phyloP scores from a whole-genome alignment of 768 basidiomycete genomes.

The Terana coerulea region DNA sequence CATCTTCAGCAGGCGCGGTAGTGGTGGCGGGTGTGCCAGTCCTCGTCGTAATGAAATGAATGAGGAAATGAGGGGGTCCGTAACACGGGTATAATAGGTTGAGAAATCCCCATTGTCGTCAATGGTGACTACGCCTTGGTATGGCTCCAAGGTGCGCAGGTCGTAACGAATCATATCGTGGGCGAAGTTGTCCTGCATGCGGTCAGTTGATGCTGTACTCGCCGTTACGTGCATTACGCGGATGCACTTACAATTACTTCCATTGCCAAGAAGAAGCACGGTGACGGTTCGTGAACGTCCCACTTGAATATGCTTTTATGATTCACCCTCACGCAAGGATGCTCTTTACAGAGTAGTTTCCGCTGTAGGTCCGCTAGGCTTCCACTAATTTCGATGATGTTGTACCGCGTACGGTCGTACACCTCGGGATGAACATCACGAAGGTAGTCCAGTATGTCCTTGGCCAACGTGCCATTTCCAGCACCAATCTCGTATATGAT shows the following conservation, averaged over 20 bases:
- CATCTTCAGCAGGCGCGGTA: conserved; percentile 50
- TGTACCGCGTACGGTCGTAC: conserved; percentile 88
- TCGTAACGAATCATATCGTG: conserved; percentile 95
- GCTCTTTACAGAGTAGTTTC: conserved; percentile 54
- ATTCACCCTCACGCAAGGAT: conserved; percentile 65
- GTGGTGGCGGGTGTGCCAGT: conserved; percentile 54
- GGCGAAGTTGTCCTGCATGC: conserved; percentile 84
- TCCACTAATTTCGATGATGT: conserved; percentile 91
- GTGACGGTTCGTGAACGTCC: conserved; percentile 68
- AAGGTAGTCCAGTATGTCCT: conserved; percentile 82
- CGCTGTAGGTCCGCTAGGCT: conserved; percentile 73
- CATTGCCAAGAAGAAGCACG: conserved; percentile 91
- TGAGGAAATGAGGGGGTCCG: conserved; percentile 78
- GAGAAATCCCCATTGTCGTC: conserved; percentile 80
- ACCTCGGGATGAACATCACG: conserved; percentile 81
- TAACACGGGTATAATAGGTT: conserved; percentile 76
- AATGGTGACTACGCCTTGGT: conserved; percentile 79
- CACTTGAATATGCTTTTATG: conserved; percentile 87
- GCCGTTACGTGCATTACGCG: background rate
- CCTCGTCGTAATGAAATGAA: conserved; percentile 68
- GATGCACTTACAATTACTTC: conserved; percentile 80
- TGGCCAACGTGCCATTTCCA: conserved; percentile 93
- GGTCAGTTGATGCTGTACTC: background rate
- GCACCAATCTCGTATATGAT: conserved; percentile 97
- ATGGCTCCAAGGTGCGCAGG: conserved; percentile 69